Evolutionary conservation across 208 protist species (phyloP).

Genomic region (Acanthamoeba lenticulata): DNA sequence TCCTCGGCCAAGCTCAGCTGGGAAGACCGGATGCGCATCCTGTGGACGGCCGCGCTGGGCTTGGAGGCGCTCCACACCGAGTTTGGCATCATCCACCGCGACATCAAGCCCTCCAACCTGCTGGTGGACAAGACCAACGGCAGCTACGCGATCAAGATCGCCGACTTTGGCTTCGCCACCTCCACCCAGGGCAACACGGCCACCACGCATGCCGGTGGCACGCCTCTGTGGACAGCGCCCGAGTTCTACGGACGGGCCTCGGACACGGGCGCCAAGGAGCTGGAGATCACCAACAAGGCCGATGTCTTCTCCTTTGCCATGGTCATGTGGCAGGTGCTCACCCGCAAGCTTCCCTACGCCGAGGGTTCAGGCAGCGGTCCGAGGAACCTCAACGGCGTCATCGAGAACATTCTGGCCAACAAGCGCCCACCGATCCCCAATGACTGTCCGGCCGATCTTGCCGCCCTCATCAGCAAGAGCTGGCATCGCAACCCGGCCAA

Average conservation of each 20-base stretch:
- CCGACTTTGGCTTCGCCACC: constrained; percentile 6
- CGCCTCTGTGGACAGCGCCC: not conserved
- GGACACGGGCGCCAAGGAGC: not conserved
- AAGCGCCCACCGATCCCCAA: not conserved
- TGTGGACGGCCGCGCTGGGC: not conserved
- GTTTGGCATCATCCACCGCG: not conserved
- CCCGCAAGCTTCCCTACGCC: not conserved
- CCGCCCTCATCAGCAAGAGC: not conserved
- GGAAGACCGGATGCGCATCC: not conserved
- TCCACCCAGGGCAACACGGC: constrained; percentile 42
- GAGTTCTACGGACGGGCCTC: not conserved
- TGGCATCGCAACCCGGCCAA: not conserved
- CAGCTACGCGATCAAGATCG: not conserved
- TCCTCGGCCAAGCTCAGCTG: not conserved
- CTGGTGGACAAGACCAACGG: not conserved
- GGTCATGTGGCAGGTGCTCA: constrained; percentile 23
- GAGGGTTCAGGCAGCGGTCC: not conserved
- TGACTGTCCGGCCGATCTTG: not conserved
- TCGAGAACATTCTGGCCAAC: not conserved
- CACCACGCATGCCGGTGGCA: not conserved
- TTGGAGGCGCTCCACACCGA: not conserved
- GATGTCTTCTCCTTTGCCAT: not conserved
- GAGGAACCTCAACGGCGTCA: not conserved
- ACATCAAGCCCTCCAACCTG: not conserved
- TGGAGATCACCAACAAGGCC: not conserved